These are phyloP conservation scores for Russula emetica DNA, from an alignment of 768 basidiomycete genomes.

Conservation along the genomic window DNA sequence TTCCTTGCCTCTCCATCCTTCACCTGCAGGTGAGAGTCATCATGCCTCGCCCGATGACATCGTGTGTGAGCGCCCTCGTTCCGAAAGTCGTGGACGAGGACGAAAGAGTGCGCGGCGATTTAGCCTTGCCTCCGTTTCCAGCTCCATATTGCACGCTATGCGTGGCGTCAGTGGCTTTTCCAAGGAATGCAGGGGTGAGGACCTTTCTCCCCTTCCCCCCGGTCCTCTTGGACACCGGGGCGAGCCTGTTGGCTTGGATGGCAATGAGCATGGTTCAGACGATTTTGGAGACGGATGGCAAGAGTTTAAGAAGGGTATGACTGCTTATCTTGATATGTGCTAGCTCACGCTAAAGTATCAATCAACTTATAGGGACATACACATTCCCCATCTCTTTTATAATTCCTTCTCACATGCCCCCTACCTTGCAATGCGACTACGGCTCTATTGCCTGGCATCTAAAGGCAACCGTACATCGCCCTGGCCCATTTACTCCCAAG, in stretches of 20 bases:
- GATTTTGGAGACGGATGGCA: conserved; percentile 61
- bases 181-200: conserved; percentile 24
- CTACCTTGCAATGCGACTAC: conserved; percentile 66
- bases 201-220: conserved; percentile 33
- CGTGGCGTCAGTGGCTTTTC: conserved; percentile 8
- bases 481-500: conserved; percentile 73
- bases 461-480: conserved; percentile 78
- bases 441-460: conserved; percentile 78
- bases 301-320: conserved; percentile 79
- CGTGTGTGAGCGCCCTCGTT: conserved; percentile 4
- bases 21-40: not conserved
- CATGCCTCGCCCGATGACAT: not conserved
- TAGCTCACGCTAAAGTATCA: not conserved
- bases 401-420: conserved; percentile 75
- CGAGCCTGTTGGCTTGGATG: conserved; percentile 37
- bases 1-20: not conserved
- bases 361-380: conserved; percentile 65
- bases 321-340: not conserved
- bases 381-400: conserved; percentile 94
- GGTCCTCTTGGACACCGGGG: conserved; percentile 39
- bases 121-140: conserved; percentile 23
- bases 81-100: conserved; percentile 17
- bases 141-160: conserved; percentile 20
- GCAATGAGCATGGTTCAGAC: conserved; percentile 37
- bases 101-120: conserved; percentile 20